Conservation (phyloP, 73 alveolate species). For the Tetrahymena malaccensis region DNA sequence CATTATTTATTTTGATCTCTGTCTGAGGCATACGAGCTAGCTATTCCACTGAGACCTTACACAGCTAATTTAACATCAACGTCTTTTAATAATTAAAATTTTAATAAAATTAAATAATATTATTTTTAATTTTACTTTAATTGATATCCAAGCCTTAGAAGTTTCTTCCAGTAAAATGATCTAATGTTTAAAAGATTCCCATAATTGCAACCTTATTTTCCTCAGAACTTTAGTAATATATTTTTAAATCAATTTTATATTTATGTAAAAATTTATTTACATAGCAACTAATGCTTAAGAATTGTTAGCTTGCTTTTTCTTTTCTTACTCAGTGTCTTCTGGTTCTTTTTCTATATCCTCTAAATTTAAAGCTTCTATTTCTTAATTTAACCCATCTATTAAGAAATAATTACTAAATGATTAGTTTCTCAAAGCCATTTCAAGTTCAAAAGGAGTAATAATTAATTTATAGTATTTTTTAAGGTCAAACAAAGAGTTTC, state of each 20-base stretch:
- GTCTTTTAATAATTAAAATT: background rate
- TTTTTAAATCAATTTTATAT: no score
- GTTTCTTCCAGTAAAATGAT: background rate
- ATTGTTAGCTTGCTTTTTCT: background rate
- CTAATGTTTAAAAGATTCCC: background rate
- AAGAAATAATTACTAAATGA: background rate
- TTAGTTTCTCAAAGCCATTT: conserved; percentile 11
- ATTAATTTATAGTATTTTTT: conserved; percentile 24
- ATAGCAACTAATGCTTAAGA: background rate
- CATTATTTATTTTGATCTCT: background rate
- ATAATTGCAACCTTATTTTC: background rate
- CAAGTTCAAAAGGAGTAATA: conserved; percentile 29
- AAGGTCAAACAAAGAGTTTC: conserved; percentile 20
- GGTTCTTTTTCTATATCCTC: background rate
- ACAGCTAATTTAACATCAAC: background rate
- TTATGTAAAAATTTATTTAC: background rate
- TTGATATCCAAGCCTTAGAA: background rate
- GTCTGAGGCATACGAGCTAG: background rate
- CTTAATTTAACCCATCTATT: conserved; percentile 1
- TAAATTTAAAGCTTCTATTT: background rate
- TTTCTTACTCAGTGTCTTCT: background rate
- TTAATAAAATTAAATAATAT: background rate
- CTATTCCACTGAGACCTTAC: conserved; percentile 3
- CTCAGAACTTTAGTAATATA: background rate
- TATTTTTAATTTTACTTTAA: background rate